These are phyloP conservation scores for Tilletia indica DNA, from an alignment of 1,284 basidiomycete species.

Conservation along the genomic window DNA sequence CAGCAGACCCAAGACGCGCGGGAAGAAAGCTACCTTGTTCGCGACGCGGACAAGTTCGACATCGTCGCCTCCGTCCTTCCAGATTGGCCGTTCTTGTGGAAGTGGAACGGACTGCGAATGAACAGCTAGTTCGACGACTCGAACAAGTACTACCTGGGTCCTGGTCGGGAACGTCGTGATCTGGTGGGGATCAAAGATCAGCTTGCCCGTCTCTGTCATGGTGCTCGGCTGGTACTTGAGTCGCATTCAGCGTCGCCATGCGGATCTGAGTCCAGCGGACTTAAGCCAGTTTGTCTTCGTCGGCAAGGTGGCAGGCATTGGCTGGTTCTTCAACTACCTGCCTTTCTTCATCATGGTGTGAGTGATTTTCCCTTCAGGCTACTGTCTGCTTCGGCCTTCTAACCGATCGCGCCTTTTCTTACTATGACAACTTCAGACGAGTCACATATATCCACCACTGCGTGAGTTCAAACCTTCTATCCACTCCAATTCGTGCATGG, in stretches of 20 bases:
- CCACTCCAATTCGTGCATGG: slow-evolving; percentile 7
- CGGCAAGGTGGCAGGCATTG: slow-evolving; percentile 81
- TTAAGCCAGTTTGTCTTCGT: slow-evolving; percentile 95
- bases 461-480: slow-evolving; percentile 58
- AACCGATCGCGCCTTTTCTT: too few relatives aligned
- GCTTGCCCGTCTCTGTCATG: slow-evolving; percentile 65
- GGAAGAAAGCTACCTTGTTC: too few relatives aligned
- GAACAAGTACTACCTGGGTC: slow-evolving; percentile 91
- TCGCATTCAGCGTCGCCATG: slow-evolving; percentile 80
- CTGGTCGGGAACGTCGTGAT: slow-evolving; percentile 86
- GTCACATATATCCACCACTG: slow-evolving; percentile 89
- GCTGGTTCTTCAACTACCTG: slow-evolving; percentile 86
- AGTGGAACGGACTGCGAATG: slow-evolving; percentile 79
- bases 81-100: slow-evolving; percentile 96
- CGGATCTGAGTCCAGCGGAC: slow-evolving; percentile 80
- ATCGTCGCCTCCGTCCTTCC: slow-evolving; percentile 85
- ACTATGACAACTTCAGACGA: slow-evolving; percentile 24
- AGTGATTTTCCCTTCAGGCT: slow-evolving; percentile 54
- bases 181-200: slow-evolving; percentile 79
- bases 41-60: slow-evolving; percentile 96
- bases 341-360: slow-evolving; percentile 96
- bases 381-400: too few relatives aligned
- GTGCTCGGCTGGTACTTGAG: slow-evolving; percentile 72
- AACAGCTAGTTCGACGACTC: slow-evolving; percentile 89
- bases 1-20: too few relatives aligned